These are phyloP conservation scores for Solanum bulbocastanum DNA, from an alignment of 257 asterid species.

Conservation along the genomic window DNA sequence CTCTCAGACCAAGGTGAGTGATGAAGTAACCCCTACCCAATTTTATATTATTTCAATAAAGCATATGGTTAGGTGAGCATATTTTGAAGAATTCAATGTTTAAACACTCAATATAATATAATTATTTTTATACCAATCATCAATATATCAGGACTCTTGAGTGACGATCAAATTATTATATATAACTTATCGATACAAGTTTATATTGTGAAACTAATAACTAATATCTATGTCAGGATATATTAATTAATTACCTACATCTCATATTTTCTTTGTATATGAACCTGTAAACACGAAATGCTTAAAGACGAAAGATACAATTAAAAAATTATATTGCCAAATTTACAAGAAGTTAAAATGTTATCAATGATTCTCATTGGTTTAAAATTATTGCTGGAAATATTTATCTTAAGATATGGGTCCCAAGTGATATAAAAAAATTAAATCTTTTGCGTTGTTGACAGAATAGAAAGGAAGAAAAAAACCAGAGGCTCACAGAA, in stretches of 20 bases:
- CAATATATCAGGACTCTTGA: not conserved
- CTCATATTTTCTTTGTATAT: not conserved
- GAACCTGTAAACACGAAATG: not conserved
- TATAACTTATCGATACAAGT: not conserved
- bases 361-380: not conserved
- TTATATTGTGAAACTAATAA: not conserved
- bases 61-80: not conserved
- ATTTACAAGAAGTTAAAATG: not conserved
- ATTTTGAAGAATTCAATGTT: not conserved
- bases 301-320: not conserved
- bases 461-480: not conserved
- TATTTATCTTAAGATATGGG: not conserved
- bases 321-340: not conserved
- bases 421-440: not conserved
- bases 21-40: not conserved
- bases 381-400: not conserved
- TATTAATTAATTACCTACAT: not conserved
- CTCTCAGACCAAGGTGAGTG: not conserved
- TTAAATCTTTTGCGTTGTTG: not conserved
- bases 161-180: fast-evolving
- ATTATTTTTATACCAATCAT: not conserved
- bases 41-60: not conserved
- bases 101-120: not conserved
- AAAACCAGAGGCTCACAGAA: constrained; percentile 10
- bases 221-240: not conserved